Evolutionary conservation across 352 stramenopile species (phyloP).

Genomic region (Pythium aquatile): DNA sequence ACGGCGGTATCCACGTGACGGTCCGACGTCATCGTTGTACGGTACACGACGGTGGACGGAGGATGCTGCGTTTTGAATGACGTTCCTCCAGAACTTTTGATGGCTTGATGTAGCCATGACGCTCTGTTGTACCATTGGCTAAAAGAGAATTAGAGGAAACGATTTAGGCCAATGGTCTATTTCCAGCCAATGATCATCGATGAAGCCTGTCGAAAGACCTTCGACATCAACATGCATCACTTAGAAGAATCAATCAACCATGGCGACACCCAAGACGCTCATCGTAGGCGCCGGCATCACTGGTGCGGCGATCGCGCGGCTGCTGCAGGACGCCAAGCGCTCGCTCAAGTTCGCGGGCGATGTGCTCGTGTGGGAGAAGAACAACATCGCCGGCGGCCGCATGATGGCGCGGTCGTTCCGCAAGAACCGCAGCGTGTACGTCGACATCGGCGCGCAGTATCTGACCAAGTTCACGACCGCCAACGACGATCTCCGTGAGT

Average conservation of each 20-base stretch:
- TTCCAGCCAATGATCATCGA: constrained; percentile 1
- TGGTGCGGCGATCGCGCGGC: constrained; percentile 43
- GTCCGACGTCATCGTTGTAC: too few species aligned
- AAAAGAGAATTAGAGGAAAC: neutral
- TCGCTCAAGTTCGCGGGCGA: constrained; percentile 23
- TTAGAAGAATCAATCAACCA: constrained; percentile 2
- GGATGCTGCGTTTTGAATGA: too few species aligned
- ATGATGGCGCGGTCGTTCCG: constrained; percentile 68
- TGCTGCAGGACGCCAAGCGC: constrained; percentile 44
- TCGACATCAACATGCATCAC: neutral
- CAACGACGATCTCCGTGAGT: constrained; percentile 55
- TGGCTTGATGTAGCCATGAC: neutral
- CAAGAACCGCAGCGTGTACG: constrained; percentile 52
- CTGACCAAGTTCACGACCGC: constrained; percentile 45
- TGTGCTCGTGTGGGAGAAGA: constrained; percentile 69
- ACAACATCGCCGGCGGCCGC: constrained; percentile 60
- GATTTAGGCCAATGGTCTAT: neutral
- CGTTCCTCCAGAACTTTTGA: neutral
- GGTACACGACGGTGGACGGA: too few species aligned
- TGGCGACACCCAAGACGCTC: constrained; percentile 40
- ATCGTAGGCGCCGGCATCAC: constrained; percentile 68
- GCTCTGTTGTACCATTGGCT: neutral
- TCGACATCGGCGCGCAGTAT: constrained; percentile 74
- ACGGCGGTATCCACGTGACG: too few species aligned
- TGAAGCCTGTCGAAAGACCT: constrained; percentile 2